phyloP scores from a whole-genome alignment of 169 alveolate genomes.

The Plasmodium vinckei region DNA sequence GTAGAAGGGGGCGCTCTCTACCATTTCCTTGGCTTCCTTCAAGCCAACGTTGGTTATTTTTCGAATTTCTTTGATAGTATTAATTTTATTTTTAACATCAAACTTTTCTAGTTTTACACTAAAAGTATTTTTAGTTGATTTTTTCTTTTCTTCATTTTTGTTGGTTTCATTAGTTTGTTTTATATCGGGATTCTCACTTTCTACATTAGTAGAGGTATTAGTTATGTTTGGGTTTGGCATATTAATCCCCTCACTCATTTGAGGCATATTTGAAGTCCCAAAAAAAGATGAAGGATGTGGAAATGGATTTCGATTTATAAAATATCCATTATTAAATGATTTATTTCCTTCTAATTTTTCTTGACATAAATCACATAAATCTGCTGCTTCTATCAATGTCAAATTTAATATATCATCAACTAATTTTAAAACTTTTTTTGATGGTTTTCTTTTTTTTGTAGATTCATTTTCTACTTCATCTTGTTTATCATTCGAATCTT shows the following conservation, averaged over 20 bases:
- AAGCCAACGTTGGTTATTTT: slow-evolving; percentile 86
- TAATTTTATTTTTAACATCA: slow-evolving; percentile 86
- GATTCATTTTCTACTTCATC: slow-evolving; percentile 13
- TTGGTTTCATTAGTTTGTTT: slow-evolving; percentile 21
- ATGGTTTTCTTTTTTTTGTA: slow-evolving; percentile 28
- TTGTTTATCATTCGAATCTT: neutral
- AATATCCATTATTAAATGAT: slow-evolving; percentile 66
- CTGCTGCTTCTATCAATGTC: slow-evolving; percentile 91
- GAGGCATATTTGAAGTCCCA: slow-evolving; percentile 6
- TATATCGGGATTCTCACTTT: neutral
- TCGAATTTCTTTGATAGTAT: slow-evolving; percentile 87
- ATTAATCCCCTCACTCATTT: neutral
- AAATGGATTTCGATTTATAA: slow-evolving; percentile 88
- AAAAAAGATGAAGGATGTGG: slow-evolving; percentile 85
- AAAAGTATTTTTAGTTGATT: slow-evolving; percentile 70
- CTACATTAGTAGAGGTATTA: neutral
- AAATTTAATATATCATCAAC: slow-evolving; percentile 89
- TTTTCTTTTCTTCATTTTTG: slow-evolving; percentile 76
- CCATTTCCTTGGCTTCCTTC: slow-evolving; percentile 88
- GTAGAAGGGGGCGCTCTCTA: slow-evolving; percentile 86
- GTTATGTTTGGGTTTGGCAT: slow-evolving; percentile 19
- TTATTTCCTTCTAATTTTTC: slow-evolving; percentile 83
- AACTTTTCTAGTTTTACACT: slow-evolving; percentile 84
- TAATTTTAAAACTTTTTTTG: slow-evolving; percentile 83
- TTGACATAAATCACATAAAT: slow-evolving; percentile 90